Conservation (phyloP, 2,329 filamentous ascomycete genomes). For the Aurifilum marmelostoma region DNA sequence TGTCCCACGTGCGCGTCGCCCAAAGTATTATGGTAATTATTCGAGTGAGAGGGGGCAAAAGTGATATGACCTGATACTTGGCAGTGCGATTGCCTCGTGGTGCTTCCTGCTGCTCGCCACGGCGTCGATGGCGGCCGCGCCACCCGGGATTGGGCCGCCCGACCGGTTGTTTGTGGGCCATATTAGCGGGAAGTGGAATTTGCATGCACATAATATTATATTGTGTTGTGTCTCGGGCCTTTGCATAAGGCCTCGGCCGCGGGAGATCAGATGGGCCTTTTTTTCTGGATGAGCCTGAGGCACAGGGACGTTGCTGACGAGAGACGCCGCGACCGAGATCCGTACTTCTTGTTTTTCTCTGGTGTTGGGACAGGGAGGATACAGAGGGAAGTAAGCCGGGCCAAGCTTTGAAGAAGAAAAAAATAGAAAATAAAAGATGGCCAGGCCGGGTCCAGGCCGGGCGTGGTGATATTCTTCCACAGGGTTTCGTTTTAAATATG, state of each 20-base stretch:
- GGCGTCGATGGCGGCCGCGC: neutral
- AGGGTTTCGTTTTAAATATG: neutral
- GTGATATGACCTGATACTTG: neutral
- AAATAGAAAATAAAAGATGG: neutral
- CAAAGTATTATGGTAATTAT: neutral
- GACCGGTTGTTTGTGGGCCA: neutral
- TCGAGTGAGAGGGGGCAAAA: neutral
- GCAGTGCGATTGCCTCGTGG: too few species aligned
- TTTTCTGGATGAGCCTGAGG: neutral
- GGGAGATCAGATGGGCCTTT: neutral
- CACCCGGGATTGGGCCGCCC: neutral
- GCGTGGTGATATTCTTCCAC: neutral
- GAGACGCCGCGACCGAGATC: neutral
- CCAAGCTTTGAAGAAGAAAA: neutral
- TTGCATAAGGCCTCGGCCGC: neutral
- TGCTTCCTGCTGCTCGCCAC: neutral
- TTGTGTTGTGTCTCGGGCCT: neutral
- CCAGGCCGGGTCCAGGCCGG: too few species aligned
- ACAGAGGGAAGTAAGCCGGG: neutral
- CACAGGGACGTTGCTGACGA: neutral
- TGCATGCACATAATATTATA: neutral
- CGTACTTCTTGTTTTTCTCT: neutral
- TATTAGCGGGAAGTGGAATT: neutral
- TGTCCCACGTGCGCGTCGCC: neutral
- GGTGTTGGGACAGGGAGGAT: too few species aligned